phyloP scores from a whole-genome alignment of 2,329 filamentous ascomycete genomes.

The Aureobasidium sp. region DNA sequence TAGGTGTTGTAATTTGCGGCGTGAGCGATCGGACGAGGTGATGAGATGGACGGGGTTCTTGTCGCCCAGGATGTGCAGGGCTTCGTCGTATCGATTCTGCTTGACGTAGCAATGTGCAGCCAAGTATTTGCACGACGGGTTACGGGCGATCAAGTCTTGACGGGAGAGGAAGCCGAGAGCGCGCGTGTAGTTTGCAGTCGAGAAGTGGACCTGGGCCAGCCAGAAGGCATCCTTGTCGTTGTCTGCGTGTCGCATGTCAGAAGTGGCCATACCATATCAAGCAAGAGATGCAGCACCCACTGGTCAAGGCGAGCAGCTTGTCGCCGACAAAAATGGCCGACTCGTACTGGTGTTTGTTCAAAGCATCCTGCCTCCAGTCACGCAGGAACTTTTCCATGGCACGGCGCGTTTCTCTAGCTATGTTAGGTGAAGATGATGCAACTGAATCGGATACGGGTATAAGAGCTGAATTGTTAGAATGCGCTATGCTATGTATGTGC shows the following conservation, averaged over 20 bases:
- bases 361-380: constrained; percentile 89
- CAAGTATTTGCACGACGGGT: constrained; percentile 83
- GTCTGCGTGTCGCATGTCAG: constrained; percentile 46
- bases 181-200: constrained; percentile 87
- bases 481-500: constrained; percentile 7
- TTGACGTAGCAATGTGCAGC: constrained; percentile 92
- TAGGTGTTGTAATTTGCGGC: constrained; percentile 65
- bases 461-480: constrained; percentile 13
- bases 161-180: constrained; percentile 79
- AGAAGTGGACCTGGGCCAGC: constrained; percentile 97
- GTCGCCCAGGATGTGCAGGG: constrained; percentile 77
- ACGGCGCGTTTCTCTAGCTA: neutral
- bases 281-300: constrained; percentile 46
- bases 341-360: constrained; percentile 94
- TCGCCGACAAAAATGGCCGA: constrained; percentile 95
- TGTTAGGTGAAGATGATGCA: neutral
- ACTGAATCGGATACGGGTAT: constrained; percentile 6
- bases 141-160: constrained; percentile 73
- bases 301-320: constrained; percentile 89
- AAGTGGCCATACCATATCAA: neutral
- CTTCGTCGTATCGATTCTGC: constrained; percentile 83
- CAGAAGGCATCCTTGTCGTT: constrained; percentile 93
- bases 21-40: constrained; percentile 54
- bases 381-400: constrained; percentile 87
- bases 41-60: constrained; percentile 90